Conservation (phyloP, 495 filamentous ascomycete genomes). For the Pseudotulostoma volvatum region DNA sequence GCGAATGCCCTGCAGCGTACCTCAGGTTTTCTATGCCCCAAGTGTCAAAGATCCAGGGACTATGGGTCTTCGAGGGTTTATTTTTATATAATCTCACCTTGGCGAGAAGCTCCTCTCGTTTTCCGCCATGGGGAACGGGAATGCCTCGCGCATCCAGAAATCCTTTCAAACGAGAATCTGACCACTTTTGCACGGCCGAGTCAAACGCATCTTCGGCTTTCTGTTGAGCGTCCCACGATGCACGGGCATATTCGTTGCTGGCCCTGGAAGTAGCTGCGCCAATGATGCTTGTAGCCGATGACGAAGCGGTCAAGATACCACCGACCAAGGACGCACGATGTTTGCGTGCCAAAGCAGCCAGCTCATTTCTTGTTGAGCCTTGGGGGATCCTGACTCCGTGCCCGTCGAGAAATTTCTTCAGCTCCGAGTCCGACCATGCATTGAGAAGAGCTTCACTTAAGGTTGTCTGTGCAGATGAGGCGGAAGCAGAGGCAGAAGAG, state of each 20-base stretch:
- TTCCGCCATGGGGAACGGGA: constrained; percentile 59
- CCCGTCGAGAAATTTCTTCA: constrained; percentile 67
- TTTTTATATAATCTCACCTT: constrained; percentile 55
- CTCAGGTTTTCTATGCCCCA: constrained; percentile 63
- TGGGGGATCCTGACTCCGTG: constrained; percentile 71
- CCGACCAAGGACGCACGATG: constrained; percentile 59
- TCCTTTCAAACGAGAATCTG: constrained; percentile 59
- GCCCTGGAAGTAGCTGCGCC: constrained; percentile 74
- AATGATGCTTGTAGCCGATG: constrained; percentile 44
- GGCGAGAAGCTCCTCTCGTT: constrained; percentile 65
- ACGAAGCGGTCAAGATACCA: constrained; percentile 34
- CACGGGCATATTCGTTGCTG: constrained; percentile 59
- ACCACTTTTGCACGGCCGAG: constrained; percentile 46
- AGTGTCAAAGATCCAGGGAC: constrained; percentile 73
- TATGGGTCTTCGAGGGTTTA: constrained; percentile 55
- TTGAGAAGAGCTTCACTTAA: constrained; percentile 74
- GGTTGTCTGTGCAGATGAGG: constrained; percentile 48
- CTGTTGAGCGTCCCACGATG: constrained; percentile 49
- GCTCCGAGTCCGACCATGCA: constrained; percentile 67
- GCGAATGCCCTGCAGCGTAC: no score
- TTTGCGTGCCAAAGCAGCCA: constrained; percentile 81
- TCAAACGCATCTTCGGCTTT: constrained; percentile 57
- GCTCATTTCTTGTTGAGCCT: constrained; percentile 76
- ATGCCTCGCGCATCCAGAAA: constrained; percentile 37
- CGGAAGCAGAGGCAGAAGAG: constrained; percentile 46